Evolutionary conservation across 1,284 basidiomycete species (phyloP).

Genomic region (Exobasidium cylindrosporum): DNA sequence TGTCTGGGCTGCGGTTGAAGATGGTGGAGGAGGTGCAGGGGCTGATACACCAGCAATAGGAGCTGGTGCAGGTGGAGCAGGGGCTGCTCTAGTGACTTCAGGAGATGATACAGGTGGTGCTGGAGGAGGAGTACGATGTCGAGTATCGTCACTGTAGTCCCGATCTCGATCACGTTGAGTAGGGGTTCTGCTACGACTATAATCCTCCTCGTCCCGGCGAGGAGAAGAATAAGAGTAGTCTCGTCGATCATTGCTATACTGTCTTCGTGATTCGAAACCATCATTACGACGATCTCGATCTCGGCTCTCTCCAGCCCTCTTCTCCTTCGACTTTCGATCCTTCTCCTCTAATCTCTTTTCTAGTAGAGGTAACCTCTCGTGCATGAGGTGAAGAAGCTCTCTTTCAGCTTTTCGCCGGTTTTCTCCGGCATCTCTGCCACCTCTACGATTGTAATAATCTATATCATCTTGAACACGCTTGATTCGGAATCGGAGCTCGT

Average conservation of each 20-base stretch:
- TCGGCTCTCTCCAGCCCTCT: conserved; percentile 57
- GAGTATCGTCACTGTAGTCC: conserved; percentile 46
- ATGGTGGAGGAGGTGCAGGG: conserved; percentile 58
- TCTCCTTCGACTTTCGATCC: conserved; percentile 73
- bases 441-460: conserved; percentile 77
- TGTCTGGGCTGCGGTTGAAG: conserved; percentile 61
- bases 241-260: conserved; percentile 53
- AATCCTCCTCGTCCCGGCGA: conserved; percentile 53
- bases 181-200: conserved; percentile 18
- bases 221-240: conserved; percentile 22
- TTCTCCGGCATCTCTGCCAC: conserved; percentile 70
- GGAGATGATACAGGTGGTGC: conserved; percentile 54
- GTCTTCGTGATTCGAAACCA: conserved; percentile 58
- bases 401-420: conserved; percentile 83
- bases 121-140: conserved; percentile 57
- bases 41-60: conserved; percentile 59
- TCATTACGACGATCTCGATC: conserved; percentile 85
- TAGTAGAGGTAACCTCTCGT: conserved; percentile 85
- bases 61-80: conserved; percentile 47
- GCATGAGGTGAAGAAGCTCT: conserved; percentile 80
- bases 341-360: conserved; percentile 79
- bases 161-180: conserved; percentile 43
- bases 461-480: conserved; percentile 87
- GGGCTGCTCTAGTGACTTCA: conserved; percentile 31
- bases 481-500: conserved; percentile 81